Percentiles rank a stretch among this genome's conserved stretches.
Conservation (phyloP, 148 eudicot species). For the Cornus controversa region DNA sequence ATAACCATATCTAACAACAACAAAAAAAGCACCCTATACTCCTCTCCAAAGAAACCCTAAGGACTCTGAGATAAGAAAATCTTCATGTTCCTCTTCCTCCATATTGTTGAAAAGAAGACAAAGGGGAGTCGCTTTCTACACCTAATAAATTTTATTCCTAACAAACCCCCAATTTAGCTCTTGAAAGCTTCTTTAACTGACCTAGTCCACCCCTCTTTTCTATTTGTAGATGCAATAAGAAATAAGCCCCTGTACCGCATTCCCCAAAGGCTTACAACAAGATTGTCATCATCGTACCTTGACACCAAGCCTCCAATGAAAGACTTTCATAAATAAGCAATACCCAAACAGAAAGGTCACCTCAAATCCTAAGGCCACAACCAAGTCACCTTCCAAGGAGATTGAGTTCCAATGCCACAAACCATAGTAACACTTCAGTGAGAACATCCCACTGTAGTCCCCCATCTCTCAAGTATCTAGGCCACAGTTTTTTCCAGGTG, state of each 20-base stretch:
- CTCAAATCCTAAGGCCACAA: neutral
- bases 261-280: neutral
- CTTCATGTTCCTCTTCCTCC: too few relatives aligned
- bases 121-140: neutral
- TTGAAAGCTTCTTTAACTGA: neutral
- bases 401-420: neutral
- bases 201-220: neutral
- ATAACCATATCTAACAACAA: too few relatives aligned
- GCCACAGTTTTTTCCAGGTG: too few relatives aligned
- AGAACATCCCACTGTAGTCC: neutral
- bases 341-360: neutral
- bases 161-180: neutral
- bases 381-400: neutral
- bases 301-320: neutral
- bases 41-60: too few relatives aligned
- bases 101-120: neutral
- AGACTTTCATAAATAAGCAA: neutral
- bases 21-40: too few relatives aligned
- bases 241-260: too few relatives aligned
- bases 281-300: neutral
- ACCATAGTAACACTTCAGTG: neutral
- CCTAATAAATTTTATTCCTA: too few relatives aligned
- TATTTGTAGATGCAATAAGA: too few relatives aligned
- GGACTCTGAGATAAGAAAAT: too few relatives aligned
- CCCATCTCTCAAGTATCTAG: neutral